Evolutionary conservation across 768 basidiomycete species (phyloP).

Genomic region (Leccinellum luteum): DNA sequence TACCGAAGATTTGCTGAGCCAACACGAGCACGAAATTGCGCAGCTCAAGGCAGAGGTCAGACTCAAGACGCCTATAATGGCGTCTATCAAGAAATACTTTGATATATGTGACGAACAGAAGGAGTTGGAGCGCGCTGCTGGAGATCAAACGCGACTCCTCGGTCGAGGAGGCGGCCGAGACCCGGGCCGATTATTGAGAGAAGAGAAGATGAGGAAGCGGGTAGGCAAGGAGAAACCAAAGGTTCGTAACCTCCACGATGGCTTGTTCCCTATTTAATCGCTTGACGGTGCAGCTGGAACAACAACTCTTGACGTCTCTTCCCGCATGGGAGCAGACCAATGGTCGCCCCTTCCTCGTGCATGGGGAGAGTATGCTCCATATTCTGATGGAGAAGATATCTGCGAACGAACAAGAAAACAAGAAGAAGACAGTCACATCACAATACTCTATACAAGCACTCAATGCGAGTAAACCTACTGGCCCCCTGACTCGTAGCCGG

Average conservation of each 20-base stretch:
- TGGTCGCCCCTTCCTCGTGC: slow-evolving; percentile 74
- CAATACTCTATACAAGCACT: slow-evolving; percentile 32
- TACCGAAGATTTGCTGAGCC: slow-evolving; percentile 80
- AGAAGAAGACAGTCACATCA: slow-evolving; percentile 45
- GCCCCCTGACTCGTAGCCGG: slow-evolving; percentile 25
- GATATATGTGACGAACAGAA: slow-evolving; percentile 88
- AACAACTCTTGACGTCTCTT: slow-evolving; percentile 74
- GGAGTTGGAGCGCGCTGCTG: slow-evolving; percentile 77
- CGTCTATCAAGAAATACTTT: slow-evolving; percentile 82
- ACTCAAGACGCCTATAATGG: slow-evolving; percentile 71
- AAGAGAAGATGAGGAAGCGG: slow-evolving; percentile 97
- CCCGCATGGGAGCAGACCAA: slow-evolving; percentile 84
- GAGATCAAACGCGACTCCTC: slow-evolving; percentile 77
- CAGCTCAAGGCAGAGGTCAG: slow-evolving; percentile 81
- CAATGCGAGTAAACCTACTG: slow-evolving; percentile 18
- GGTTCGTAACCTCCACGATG: slow-evolving; percentile 39
- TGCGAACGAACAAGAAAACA: slow-evolving; percentile 80
- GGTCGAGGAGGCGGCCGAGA: slow-evolving; percentile 74
- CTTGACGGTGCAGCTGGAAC: slow-evolving; percentile 73
- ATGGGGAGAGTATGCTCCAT: slow-evolving; percentile 79
- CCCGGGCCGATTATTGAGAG: slow-evolving; percentile 81
- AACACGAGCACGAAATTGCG: slow-evolving; percentile 84
- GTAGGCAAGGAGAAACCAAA: slow-evolving; percentile 91
- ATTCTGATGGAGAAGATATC: slow-evolving; percentile 71
- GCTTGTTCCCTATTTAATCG: not conserved